A percentile compares a stretch with the other conserved stretches of the same genome.
phyloP scores from a whole-genome alignment of 2,329 filamentous ascomycete genomes.

The Fusarium sp. region DNA sequence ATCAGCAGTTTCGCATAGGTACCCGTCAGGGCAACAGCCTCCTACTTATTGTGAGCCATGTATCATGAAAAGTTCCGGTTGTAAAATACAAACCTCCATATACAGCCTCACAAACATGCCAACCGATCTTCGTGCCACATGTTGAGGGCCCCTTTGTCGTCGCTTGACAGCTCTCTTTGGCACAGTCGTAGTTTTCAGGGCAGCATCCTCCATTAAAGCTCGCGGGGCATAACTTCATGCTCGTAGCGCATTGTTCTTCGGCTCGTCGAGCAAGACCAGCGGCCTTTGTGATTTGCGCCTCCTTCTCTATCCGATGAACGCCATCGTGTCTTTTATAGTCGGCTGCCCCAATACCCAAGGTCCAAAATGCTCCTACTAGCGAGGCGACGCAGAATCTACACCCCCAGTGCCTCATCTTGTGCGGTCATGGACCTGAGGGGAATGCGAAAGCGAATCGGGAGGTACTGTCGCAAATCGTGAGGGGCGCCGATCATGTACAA shows the following conservation, averaged over 20 bases:
- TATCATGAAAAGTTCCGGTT: not conserved
- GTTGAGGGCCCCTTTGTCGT: constrained; percentile 60
- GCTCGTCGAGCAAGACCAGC: constrained; percentile 37
- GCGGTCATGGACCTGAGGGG: constrained; percentile 37
- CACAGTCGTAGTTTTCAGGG: constrained; percentile 63
- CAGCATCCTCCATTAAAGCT: constrained; percentile 63
- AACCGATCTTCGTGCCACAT: constrained; percentile 55
- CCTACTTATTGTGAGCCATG: constrained; percentile 51
- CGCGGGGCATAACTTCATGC: constrained; percentile 54
- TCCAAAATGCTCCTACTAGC: constrained; percentile 41
- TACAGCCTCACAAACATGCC: constrained; percentile 57
- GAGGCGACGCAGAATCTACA: constrained; percentile 40
- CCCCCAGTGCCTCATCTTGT: constrained; percentile 42
- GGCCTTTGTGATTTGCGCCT: constrained; percentile 42
- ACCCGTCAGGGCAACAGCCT: constrained; percentile 62
- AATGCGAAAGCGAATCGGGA: constrained; percentile 20
- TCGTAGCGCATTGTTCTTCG: constrained; percentile 46
- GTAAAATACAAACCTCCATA: constrained; percentile 52
- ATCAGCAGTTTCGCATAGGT: constrained; percentile 56
- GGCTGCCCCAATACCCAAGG: constrained; percentile 38
- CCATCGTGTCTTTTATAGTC: constrained; percentile 51
- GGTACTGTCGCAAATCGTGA: constrained; percentile 15
- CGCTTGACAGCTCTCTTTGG: constrained; percentile 61
- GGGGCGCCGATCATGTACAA: constrained; percentile 28
- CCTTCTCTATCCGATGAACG: constrained; percentile 51